Evolutionary conservation across 2,329 filamentous ascomycete species (phyloP), one percentile per base, ranked within the genome.

Genomic region (Trichophyton benhamiae): DNA sequence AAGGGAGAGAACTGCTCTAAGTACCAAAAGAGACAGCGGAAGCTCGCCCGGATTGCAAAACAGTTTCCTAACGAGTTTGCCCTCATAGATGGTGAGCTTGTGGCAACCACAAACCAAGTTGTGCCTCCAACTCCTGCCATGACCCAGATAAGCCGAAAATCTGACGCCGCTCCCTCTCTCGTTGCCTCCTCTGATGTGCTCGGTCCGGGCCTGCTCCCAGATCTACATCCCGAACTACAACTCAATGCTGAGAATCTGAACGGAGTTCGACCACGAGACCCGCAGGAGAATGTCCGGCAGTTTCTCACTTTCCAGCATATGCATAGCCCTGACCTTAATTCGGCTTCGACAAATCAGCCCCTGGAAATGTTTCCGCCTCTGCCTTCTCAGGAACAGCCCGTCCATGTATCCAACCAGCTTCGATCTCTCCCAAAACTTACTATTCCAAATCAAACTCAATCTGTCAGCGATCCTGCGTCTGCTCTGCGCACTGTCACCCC

Each of bases 101-200:
- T 92, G 75, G 82, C 95, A 57, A 83, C 86, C 36, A 88, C 36
- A 5, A 36, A 36, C 6, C 58, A 46, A 13, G 41, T 33, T 20
- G 88, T 9, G 88, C 89, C 60, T 94, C 94, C 62, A 89, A 86
- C 38, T 78, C 80, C 5, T 69, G 71, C 30, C 83, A 79, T 61
- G 75, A 83, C 63, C 73, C 77, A 61, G 11, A 38, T 52, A 20
- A 52, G 59, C 3, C 88, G 89, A 9, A 78, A 85, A 27, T 92
- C 89, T 4, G 87, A 94, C 67, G 83, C 83, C 20, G 83, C 87
- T 2, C 88, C 88, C 8, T 96, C 91, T 1, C 81, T 96, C 8
- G 87, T 95, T 59, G 92, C 91, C 27, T 96, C 92, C 0, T 96
- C 91, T 0, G 92, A 96, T 73, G 82, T 95, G 9, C 81, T 97